These are phyloP conservation scores for Elongisporangium senticosum DNA, from an alignment of 352 stramenopile genomes.

Conservation along the genomic window DNA sequence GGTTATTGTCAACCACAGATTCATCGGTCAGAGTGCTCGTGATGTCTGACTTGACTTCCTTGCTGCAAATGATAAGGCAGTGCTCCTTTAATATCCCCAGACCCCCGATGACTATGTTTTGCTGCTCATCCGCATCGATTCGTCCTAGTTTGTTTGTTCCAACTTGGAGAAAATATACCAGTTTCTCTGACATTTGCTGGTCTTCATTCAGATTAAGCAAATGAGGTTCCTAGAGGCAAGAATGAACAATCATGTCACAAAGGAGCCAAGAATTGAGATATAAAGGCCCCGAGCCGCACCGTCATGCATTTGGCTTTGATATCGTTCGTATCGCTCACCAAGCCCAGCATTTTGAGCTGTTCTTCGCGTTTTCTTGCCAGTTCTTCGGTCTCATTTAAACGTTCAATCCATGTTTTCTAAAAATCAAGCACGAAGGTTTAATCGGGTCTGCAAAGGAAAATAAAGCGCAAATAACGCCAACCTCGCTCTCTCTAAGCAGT, in stretches of 20 bases:
- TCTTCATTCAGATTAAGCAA: constrained; percentile 87
- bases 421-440: neutral
- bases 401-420: constrained; percentile 78
- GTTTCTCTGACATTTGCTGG: constrained; percentile 77
- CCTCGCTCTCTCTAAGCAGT: constrained; percentile 70
- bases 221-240: constrained; percentile 43
- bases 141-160: constrained; percentile 62
- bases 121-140: constrained; percentile 51
- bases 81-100: constrained; percentile 80
- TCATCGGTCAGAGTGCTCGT: neutral
- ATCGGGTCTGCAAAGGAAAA: neutral
- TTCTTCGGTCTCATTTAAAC: constrained; percentile 77
- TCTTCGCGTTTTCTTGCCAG: constrained; percentile 76
- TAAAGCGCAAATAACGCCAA: constrained; percentile 4
- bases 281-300: constrained; percentile 10
- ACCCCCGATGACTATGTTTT: constrained; percentile 74
- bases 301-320: constrained; percentile 48
- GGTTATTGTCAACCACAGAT: neutral
- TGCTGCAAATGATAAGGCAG: constrained; percentile 31
- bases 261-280: neutral
- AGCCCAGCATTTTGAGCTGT: constrained; percentile 61
- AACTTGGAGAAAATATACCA: constrained; percentile 70
- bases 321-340: constrained; percentile 53
- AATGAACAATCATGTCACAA: neutral
- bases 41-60: neutral